phyloP scores from a whole-genome alignment of 441 rosid species.

The Flueggea neowawraea region DNA sequence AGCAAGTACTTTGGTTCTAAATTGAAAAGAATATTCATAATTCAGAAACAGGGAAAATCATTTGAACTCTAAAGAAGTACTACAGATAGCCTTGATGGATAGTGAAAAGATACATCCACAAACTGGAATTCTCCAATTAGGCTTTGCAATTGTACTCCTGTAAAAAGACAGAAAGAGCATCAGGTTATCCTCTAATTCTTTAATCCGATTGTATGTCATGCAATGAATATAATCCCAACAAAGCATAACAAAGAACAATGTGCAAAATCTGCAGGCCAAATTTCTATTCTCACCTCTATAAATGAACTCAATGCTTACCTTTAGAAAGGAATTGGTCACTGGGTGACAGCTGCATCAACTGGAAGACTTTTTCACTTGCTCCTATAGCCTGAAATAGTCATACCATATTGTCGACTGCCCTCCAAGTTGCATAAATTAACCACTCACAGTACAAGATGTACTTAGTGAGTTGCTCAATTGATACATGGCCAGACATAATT shows the following conservation, averaged over 20 bases:
- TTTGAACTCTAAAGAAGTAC: constrained; percentile 8
- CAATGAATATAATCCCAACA: neutral
- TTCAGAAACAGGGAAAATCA: constrained; percentile 1
- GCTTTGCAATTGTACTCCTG: constrained; percentile 61
- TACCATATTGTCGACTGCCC: constrained; percentile 89
- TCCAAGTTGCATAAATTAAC: constrained; percentile 95
- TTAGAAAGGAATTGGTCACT: constrained; percentile 69
- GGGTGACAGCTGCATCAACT: constrained; percentile 84
- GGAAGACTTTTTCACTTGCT: constrained; percentile 97
- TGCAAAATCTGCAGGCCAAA: neutral
- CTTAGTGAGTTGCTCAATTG: constrained; percentile 92
- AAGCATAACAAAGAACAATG: neutral
- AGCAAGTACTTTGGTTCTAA: too few relatives aligned
- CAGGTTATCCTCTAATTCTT: neutral
- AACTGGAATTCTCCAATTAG: constrained; percentile 65
- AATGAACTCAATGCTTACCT: constrained; percentile 37
- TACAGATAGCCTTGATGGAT: constrained; percentile 71
- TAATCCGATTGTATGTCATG: neutral
- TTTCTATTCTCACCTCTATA: neutral
- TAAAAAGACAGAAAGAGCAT: constrained; percentile 17
- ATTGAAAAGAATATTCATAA: neutral
- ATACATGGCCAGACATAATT: constrained; percentile 74
- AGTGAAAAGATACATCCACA: constrained; percentile 56
- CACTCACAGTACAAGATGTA: constrained; percentile 90
- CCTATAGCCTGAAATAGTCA: constrained; percentile 92